phyloP scores from a whole-genome alignment of 306 rosid species.

The Carpinus fangiana region DNA sequence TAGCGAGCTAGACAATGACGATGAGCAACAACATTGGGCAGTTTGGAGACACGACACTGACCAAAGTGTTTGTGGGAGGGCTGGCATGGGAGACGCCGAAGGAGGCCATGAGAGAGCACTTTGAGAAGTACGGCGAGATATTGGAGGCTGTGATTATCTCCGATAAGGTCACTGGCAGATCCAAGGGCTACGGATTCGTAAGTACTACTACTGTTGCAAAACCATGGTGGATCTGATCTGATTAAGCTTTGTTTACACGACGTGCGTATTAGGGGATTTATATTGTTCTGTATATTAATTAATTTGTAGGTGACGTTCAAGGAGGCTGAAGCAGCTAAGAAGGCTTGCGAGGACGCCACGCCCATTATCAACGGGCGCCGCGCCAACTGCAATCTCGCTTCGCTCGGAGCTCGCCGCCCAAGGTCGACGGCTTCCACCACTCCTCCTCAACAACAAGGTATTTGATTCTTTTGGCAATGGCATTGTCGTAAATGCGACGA shows the following conservation, averaged over 20 bases:
- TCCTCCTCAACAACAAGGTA: slow-evolving; percentile 53
- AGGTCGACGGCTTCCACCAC: slow-evolving; percentile 41
- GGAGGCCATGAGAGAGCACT: slow-evolving; percentile 66
- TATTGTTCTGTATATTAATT: background rate
- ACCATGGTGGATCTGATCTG: background rate
- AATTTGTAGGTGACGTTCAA: slow-evolving; percentile 66
- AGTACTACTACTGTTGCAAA: slow-evolving; percentile 8
- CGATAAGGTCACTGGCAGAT: slow-evolving; percentile 81
- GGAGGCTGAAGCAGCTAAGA: slow-evolving; percentile 80
- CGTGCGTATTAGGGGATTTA: no score
- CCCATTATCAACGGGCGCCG: slow-evolving; percentile 77
- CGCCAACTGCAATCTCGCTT: slow-evolving; percentile 86
- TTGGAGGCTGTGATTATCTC: slow-evolving; percentile 86
- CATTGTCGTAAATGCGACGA: slow-evolving; percentile 17
- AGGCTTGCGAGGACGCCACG: slow-evolving; percentile 76
- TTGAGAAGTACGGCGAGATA: slow-evolving; percentile 73
- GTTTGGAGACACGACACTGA: slow-evolving; percentile 78
- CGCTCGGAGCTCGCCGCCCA: slow-evolving; percentile 73
- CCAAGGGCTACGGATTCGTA: slow-evolving; percentile 96
- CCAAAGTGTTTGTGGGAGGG: slow-evolving; percentile 87
- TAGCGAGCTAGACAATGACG: slow-evolving; percentile 25
- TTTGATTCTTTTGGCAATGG: slow-evolving; percentile 6
- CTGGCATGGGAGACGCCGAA: slow-evolving; percentile 91
- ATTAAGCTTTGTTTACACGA: no score
- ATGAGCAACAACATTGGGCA: slow-evolving; percentile 41